Percentiles rank a stretch among this genome's conserved stretches.
Conservation (phyloP, 805 yeast species). For the Metschnikowia corniflorae region DNA sequence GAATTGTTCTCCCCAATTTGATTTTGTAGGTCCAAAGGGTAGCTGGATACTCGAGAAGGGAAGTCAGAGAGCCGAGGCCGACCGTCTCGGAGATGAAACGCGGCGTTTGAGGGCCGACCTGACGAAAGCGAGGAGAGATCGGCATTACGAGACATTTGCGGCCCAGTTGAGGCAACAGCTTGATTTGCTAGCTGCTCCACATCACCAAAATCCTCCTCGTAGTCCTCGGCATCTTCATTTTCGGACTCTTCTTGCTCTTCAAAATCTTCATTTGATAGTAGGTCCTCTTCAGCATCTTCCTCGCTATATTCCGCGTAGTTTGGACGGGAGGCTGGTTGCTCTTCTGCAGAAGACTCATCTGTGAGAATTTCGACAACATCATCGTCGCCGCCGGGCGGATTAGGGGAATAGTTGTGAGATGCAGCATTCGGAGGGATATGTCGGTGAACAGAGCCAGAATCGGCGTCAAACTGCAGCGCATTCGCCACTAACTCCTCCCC, state of each 20-base stretch:
- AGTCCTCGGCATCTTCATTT: slow-evolving; percentile 1
- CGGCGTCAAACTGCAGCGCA: too few relatives aligned
- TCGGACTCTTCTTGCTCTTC: slow-evolving; percentile 4
- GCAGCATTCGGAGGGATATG: too few relatives aligned
- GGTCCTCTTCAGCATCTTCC: background rate
- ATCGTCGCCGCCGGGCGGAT: slow-evolving; percentile 8
- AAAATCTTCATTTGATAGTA: background rate
- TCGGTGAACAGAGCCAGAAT: too few relatives aligned
- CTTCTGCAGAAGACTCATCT: slow-evolving; percentile 9
- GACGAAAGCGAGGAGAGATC: too few relatives aligned
- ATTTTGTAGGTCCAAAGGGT: too few relatives aligned
- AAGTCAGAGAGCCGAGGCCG: slow-evolving; percentile 5
- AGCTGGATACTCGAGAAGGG: too few relatives aligned
- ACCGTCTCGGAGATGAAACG: slow-evolving; percentile 1
- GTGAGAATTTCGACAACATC: slow-evolving; percentile 14
- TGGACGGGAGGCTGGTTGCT: background rate
- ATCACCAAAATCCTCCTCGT: slow-evolving; percentile 1
- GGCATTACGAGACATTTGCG: too few relatives aligned
- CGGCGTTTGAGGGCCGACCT: too few relatives aligned
- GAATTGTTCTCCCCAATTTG: background rate
- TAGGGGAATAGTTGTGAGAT: too few relatives aligned
- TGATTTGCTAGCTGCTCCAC: background rate
- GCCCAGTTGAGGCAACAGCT: too few relatives aligned
- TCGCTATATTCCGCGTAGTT: background rate
- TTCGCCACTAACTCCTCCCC: too few relatives aligned